Conservation (phyloP, 345 rosid species). For the Ricinus communis region DNA sequence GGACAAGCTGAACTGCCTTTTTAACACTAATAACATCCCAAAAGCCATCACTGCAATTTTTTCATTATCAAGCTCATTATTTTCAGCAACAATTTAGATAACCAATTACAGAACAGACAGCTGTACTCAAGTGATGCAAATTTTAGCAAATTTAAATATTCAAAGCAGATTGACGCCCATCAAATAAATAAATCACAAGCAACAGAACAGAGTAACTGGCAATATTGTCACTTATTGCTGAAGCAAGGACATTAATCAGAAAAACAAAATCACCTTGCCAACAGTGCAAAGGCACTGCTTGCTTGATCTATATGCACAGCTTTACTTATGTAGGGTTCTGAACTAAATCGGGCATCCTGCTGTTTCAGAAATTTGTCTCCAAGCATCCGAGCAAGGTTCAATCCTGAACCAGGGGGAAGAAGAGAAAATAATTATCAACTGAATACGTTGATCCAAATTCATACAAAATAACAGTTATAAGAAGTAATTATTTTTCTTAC, state of each 20-base stretch:
- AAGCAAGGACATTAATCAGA: background rate
- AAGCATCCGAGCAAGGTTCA: constrained; percentile 94
- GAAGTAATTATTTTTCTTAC: constrained; percentile 33
- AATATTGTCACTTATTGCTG: background rate
- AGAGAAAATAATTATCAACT: background rate
- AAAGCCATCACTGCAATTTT: constrained; percentile 74
- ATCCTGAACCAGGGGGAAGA: constrained; percentile 42
- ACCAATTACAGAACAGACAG: background rate
- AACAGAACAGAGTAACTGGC: background rate
- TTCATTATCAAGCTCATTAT: background rate
- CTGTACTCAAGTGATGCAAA: background rate
- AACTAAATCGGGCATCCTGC: constrained; percentile 80
- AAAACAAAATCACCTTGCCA: constrained; percentile 69
- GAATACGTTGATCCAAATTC: background rate
- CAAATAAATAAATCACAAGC: background rate
- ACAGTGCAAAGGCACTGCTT: constrained; percentile 57
- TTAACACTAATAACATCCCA: constrained; percentile 84
- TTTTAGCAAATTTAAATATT: background rate
- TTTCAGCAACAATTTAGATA: background rate
- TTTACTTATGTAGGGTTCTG: constrained; percentile 82
- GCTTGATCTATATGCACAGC: constrained; percentile 57
- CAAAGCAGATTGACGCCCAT: background rate
- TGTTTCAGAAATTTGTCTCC: constrained; percentile 94
- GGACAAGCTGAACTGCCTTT: constrained; percentile 72
- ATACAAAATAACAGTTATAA: background rate